Evolutionary conservation across 1,284 basidiomycete genomes (phyloP), one percentile per base, ranked within the genome.

Genomic region (Puccinia polysora): DNA sequence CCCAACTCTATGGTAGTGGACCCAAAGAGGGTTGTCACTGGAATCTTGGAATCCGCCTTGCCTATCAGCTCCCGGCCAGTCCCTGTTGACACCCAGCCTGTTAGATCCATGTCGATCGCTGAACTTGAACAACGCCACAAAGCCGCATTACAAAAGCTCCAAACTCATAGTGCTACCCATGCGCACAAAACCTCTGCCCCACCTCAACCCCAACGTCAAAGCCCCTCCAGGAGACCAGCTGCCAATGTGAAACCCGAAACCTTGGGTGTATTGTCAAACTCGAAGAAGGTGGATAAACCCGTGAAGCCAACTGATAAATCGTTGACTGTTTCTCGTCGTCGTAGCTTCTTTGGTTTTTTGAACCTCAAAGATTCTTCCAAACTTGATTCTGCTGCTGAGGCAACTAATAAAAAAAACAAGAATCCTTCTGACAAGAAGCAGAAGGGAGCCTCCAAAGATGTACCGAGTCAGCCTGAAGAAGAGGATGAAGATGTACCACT

Each of bases 71-170:
- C 68, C 14, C 56, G 68, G 4, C 56, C 68, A 6, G 43, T 50
- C 5, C 55, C 68, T 34, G 32, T 70, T 18, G 45, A 47, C 2
- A 59, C 7, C 4, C 23, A n/a, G 30, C 68, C 58, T 20, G 34
- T 38, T 18, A 43, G 56, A 5, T 59, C 58, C 18, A 70, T 70
- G 68, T 43, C 68, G 28, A 70, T 70, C 34, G 45, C 20, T 1
- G 43, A 70, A 40, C 45, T 70, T 15, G 68, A 59, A 8, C 10
- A 52, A 14, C 55, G 68, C 5, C 68, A 70, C 47, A 58, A 59
- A 15, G 55, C 34, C 7, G 56, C 56, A 7, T 38, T 70, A 18
- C 68, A 70, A 43, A 58, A 50, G 12, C 20, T 70, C 0, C 68
- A 70, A n/a, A 25, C 55, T 32, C 43, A 45, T 50, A 36, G n/a